Conservation (phyloP, 176 grass and related monocot genomes). For the Aegilops sharonensis region DNA sequence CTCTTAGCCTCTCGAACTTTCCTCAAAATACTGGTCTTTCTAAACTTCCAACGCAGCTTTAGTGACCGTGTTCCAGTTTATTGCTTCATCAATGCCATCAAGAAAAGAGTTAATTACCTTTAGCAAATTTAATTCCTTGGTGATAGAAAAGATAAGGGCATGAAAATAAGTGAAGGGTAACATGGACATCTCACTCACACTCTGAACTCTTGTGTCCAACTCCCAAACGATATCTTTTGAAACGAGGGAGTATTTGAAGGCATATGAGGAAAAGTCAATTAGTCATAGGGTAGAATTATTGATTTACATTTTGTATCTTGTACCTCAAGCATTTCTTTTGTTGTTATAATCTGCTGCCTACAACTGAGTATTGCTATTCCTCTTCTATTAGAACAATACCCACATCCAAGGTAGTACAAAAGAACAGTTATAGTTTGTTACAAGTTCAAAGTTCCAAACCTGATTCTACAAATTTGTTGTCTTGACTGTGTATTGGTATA, state of each 20-base stretch:
- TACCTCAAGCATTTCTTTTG: neutral
- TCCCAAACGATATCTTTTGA: neutral
- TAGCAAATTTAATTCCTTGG: neutral
- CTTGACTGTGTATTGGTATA: conserved; percentile 16
- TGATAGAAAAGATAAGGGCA: neutral
- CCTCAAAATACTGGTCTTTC: neutral
- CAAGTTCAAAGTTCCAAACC: neutral
- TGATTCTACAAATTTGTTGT: neutral
- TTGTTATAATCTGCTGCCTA: conserved; percentile 7
- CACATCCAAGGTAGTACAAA: neutral
- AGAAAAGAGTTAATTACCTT: neutral
- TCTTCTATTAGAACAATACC: neutral
- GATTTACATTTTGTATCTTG: conserved; percentile 19
- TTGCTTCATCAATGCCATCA: neutral
- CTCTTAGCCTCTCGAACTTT: neutral
- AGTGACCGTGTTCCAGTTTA: neutral
- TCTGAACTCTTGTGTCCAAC: neutral
- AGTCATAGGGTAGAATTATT: neutral
- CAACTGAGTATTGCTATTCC: neutral
- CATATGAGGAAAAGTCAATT: neutral
- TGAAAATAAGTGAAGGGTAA: neutral
- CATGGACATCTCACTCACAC: neutral
- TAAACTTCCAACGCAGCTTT: neutral
- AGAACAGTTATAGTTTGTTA: conserved; percentile 4
- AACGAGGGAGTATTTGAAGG: neutral